Evolutionary conservation across 2,329 filamentous ascomycete species (phyloP).

Genomic region (Shiraia bambusicola): DNA sequence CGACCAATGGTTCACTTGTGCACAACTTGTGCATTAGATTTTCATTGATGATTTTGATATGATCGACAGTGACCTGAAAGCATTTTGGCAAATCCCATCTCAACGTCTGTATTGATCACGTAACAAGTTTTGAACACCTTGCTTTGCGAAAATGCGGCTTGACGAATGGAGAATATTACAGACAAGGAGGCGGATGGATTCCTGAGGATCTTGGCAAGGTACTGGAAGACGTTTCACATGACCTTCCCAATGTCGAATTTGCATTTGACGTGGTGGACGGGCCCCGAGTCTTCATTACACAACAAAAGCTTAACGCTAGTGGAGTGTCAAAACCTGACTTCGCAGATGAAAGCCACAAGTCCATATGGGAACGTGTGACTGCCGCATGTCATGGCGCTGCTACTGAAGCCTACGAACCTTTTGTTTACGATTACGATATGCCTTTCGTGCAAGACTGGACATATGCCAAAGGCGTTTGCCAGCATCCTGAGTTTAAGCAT

Average conservation of each 20-base stretch:
- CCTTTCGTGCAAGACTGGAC: conserved; percentile 6
- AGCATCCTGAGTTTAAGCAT: conserved; percentile 40
- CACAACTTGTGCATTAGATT: conserved; percentile 42
- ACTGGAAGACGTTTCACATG: conserved; percentile 2
- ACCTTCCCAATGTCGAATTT: conserved; percentile 12
- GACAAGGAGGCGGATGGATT: conserved; percentile 7
- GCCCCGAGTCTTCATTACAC: conserved; percentile 9
- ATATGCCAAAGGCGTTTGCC: conserved; percentile 11
- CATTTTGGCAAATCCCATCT: conserved; percentile 42
- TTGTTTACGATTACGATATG: conserved; percentile 4
- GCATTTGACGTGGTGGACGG: conserved; percentile 11
- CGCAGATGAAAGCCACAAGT: conserved; percentile 1
- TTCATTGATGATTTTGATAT: conserved; percentile 56
- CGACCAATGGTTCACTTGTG: conserved; percentile 50
- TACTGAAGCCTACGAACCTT: not conserved
- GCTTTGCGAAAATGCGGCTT: conserved; percentile 10
- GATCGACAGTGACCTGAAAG: conserved; percentile 46
- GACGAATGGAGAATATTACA: conserved; percentile 1
- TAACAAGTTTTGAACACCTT: conserved; percentile 4
- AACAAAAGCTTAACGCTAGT: conserved; percentile 5
- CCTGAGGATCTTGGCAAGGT: conserved; percentile 2
- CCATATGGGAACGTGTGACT: conserved; percentile 6
- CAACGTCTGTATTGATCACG: conserved; percentile 4
- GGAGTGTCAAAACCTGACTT: conserved; percentile 4
- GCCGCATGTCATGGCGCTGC: not conserved